Evolutionary conservation across 2,329 filamentous ascomycete genomes (phyloP).

Genomic region (Ceratocystis variospora): DNA sequence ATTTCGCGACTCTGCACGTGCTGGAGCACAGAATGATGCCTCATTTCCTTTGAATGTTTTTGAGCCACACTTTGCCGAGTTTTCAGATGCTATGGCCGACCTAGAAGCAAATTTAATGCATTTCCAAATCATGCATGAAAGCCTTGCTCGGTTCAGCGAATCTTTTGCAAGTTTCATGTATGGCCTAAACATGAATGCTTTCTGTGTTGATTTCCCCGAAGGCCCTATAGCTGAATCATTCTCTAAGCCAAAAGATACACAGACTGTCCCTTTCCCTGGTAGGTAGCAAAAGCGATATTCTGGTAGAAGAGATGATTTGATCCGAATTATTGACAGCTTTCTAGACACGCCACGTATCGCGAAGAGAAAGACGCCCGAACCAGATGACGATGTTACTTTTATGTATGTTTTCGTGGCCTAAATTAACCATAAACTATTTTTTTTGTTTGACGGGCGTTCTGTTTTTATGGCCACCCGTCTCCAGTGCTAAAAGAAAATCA

Average conservation of each 20-base stretch:
- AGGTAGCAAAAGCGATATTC: not conserved
- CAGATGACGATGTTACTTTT: conserved; percentile 66
- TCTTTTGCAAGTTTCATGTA: conserved; percentile 93
- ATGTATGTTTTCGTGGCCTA: conserved; percentile 40
- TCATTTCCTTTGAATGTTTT: conserved; percentile 64
- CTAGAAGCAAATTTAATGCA: conserved; percentile 97
- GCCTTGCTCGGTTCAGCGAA: conserved; percentile 81
- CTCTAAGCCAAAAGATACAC: conserved; percentile 46
- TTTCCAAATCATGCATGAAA: conserved; percentile 93
- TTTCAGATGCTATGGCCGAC: conserved; percentile 87
- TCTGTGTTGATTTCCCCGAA: conserved; percentile 96
- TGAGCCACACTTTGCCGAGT: conserved; percentile 82
- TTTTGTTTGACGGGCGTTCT: not conserved
- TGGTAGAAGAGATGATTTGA: not conserved
- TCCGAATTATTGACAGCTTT: conserved; percentile 5
- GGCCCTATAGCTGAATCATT: conserved; percentile 78
- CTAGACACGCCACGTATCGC: conserved; percentile 19
- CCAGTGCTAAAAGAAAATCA: not conserved
- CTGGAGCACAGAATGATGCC: conserved; percentile 37
- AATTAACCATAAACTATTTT: not conserved
- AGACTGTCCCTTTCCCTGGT: conserved; percentile 22
- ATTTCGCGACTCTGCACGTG: conserved; percentile 59
- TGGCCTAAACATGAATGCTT: conserved; percentile 96
- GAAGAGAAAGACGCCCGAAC: conserved; percentile 26
- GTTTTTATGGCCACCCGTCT: not conserved